Conservation (phyloP, 345 rosid genomes). For the Eucalyptus grandis region DNA sequence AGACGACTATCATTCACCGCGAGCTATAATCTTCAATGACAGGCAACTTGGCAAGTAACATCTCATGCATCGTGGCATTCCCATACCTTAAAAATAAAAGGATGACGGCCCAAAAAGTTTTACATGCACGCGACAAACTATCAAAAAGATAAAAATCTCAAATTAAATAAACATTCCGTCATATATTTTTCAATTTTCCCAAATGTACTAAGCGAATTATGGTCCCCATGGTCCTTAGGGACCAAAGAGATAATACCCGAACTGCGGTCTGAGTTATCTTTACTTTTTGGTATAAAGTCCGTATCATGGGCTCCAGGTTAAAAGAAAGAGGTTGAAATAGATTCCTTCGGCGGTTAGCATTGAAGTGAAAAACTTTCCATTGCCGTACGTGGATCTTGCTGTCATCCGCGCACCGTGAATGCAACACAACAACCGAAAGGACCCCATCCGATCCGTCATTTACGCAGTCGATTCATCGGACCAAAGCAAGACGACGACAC, state of each 20-base stretch:
- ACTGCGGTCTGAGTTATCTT: neutral
- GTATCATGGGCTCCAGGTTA: neutral
- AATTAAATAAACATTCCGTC: neutral
- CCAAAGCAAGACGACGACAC: neutral
- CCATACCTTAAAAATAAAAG: neutral
- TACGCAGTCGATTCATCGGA: neutral
- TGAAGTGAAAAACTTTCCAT: neutral
- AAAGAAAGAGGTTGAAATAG: neutral
- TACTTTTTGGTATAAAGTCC: neutral
- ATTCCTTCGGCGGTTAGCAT: neutral
- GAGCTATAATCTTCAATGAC: no score
- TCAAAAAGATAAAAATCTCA: neutral
- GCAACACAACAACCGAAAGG: neutral
- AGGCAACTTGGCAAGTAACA: neutral
- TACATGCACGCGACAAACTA: neutral
- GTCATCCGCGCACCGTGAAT: neutral
- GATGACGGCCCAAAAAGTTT: neutral
- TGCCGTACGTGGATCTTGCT: neutral
- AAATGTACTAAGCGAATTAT: neutral
- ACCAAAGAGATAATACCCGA: neutral
- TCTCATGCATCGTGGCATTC: neutral
- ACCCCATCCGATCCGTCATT: neutral
- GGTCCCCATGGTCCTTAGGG: neutral
- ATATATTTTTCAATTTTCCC: neutral
- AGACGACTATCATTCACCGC: neutral